phyloP scores from a whole-genome alignment of 805 yeast species.

The Citeromyces matritensis region DNA sequence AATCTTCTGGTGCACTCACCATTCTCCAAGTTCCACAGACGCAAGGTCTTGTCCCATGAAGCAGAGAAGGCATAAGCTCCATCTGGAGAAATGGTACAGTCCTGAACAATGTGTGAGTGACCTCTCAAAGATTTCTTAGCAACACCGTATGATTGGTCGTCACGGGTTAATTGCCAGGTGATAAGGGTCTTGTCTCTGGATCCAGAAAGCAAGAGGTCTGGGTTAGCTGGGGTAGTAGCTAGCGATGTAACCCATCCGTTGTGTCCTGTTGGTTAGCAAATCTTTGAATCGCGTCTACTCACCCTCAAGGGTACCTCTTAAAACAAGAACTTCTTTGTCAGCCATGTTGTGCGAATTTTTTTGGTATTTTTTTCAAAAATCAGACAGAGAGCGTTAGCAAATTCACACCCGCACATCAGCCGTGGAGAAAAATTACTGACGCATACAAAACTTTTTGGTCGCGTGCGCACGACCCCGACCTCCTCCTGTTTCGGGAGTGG shows the following conservation, averaged over 20 bases:
- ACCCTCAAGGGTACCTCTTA: conserved; percentile 99
- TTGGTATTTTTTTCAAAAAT: conserved; percentile 1
- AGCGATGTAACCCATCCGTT: conserved; percentile 97
- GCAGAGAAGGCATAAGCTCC: conserved; percentile 97
- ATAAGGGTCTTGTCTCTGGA: conserved; percentile 98
- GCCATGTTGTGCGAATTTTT: conserved; percentile 2
- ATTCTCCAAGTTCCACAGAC: conserved; percentile 93
- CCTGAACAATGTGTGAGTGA: conserved; percentile 98
- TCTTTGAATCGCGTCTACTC: conserved; percentile 6
- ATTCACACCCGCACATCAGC: no score
- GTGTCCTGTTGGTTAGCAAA: conserved; percentile 29
- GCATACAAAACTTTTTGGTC: background rate
- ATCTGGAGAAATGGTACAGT: conserved; percentile 93
- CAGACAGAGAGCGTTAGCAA: background rate
- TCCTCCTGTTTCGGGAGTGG: background rate
- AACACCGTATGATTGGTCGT: conserved; percentile 94
- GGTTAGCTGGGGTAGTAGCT: conserved; percentile 96
- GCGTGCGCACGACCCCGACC: conserved; percentile 1
- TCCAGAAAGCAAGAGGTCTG: conserved; percentile 95
- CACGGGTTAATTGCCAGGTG: conserved; percentile 94
- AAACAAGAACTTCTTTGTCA: conserved; percentile 85
- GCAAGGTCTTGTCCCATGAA: conserved; percentile 98
- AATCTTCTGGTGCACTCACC: conserved; percentile 92
- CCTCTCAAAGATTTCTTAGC: conserved; percentile 96
- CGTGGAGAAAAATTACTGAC: no score